Evolutionary conservation across 192 early-diverging fungal genomes (phyloP).

Genomic region (Lobosporangium transversale): DNA sequence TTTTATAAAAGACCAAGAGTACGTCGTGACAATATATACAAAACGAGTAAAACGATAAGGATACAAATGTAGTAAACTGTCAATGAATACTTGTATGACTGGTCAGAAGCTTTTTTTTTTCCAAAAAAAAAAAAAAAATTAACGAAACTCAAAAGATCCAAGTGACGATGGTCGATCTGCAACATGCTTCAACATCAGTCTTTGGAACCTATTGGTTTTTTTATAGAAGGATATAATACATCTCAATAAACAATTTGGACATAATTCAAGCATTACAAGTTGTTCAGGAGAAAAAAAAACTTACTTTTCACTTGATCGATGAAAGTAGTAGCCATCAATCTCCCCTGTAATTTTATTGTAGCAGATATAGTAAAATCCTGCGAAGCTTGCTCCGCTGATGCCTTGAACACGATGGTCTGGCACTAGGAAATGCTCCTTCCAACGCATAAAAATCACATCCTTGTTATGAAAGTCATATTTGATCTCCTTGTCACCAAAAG

Average conservation of each 20-base stretch:
- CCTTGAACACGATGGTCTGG: constrained; percentile 82
- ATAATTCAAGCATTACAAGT: not conserved
- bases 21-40: no score
- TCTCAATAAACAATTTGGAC: not conserved
- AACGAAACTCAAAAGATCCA: constrained; percentile 10
- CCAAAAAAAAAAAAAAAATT: no score
- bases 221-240: not conserved
- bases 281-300: not conserved
- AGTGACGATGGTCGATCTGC: constrained; percentile 13
- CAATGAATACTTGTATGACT: no score
- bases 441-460: constrained; percentile 87
- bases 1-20: no score
- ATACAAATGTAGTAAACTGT: no score
- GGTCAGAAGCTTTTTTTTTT: no score
- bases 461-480: constrained; percentile 60
- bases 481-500: constrained; percentile 59
- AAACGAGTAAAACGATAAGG: no score
- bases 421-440: constrained; percentile 94
- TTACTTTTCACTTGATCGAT: constrained; percentile 63
- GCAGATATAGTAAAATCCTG: constrained; percentile 89
- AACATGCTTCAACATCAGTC: constrained; percentile 26
- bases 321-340: constrained; percentile 77
- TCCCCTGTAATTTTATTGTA: constrained; percentile 72
- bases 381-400: constrained; percentile 87
- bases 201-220: constrained; percentile 45